Conservation (phyloP, 192 early-diverging fungal genomes). For the Backusella circina region DNA sequence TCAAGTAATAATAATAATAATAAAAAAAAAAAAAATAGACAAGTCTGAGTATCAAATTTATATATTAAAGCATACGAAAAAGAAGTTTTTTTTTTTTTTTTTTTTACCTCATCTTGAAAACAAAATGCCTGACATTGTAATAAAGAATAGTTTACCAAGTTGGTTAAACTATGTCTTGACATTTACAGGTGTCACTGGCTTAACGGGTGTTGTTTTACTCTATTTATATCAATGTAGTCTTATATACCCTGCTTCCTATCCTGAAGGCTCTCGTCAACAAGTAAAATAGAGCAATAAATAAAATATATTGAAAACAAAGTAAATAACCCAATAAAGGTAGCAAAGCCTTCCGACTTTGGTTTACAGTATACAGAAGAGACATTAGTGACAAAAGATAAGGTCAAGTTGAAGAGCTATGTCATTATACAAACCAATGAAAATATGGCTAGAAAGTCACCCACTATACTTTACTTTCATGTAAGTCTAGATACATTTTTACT, state of each 20-base stretch:
- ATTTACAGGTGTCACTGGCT: conserved; percentile 39
- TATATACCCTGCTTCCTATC: conserved; percentile 70
- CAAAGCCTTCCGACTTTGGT: conserved; percentile 65
- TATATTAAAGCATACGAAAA: no score
- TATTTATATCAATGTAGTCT: conserved; percentile 75
- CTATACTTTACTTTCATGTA: conserved; percentile 86
- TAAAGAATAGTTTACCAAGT: conserved; percentile 33
- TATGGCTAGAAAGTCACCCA: conserved; percentile 56
- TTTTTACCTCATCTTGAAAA: not conserved
- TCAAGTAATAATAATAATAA: conserved; percentile 11
- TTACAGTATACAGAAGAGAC: conserved; percentile 64
- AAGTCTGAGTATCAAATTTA: not conserved
- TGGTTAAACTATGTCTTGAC: conserved; percentile 46
- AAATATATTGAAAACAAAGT: not conserved
- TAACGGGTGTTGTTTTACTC: conserved; percentile 46
- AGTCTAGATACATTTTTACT: conserved; percentile 5
- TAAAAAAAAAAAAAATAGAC: conserved; percentile 3
- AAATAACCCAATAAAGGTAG: conserved; percentile 42
- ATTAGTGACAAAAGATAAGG: conserved; percentile 76
- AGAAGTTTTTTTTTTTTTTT: not conserved
- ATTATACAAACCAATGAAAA: conserved; percentile 60
- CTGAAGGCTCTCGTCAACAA: conserved; percentile 47
- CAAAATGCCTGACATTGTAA: conserved; percentile 2
- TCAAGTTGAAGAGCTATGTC: conserved; percentile 75
- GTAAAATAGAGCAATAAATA: conserved; percentile 25